A percentile compares a stretch with the other conserved stretches of the same genome.
These are phyloP conservation scores for Saccharomyces pastorianus DNA, from an alignment of 1,139 yeast genomes.

Conservation along the genomic window DNA sequence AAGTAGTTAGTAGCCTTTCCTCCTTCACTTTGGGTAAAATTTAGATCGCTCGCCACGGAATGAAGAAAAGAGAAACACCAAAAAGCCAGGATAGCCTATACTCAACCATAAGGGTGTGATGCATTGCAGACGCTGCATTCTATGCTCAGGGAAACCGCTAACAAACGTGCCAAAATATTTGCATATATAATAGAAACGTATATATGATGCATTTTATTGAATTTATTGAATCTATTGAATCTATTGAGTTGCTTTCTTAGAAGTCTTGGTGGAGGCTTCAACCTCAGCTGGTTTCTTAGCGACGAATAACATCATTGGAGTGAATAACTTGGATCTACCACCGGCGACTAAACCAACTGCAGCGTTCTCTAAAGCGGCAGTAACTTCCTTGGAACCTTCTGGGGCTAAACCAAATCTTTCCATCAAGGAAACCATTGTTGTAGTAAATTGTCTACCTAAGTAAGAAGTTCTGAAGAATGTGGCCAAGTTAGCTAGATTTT, in stretches of 20 bases:
- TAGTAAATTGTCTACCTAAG: conserved; percentile 80
- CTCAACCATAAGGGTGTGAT: not conserved
- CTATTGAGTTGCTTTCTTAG: not conserved
- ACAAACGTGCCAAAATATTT: not conserved
- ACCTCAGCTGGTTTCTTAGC: conserved; percentile 58
- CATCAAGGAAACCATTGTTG: conserved; percentile 66
- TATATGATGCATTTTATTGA: not conserved
- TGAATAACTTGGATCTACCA: conserved; percentile 78
- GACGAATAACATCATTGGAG: conserved; percentile 93
- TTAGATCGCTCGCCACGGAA: not conserved
- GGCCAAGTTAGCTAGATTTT: conserved; percentile 65
- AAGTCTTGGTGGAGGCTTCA: not conserved
- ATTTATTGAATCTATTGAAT: not conserved
- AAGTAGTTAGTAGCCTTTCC: not conserved
- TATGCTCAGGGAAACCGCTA: not conserved
- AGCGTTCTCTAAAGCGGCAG: conserved; percentile 90
- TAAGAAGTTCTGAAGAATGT: conserved; percentile 86
- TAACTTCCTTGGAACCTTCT: conserved; percentile 84
- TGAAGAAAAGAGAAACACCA: not conserved
- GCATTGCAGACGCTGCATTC: not conserved
- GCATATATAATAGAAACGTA: not conserved
- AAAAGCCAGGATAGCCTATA: not conserved
- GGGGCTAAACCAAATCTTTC: conserved; percentile 88
- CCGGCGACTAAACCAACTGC: conserved; percentile 93
- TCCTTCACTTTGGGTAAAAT: not conserved